Conservation (phyloP, 495 filamentous ascomycete species). For the Sordaria brevicollis region DNA sequence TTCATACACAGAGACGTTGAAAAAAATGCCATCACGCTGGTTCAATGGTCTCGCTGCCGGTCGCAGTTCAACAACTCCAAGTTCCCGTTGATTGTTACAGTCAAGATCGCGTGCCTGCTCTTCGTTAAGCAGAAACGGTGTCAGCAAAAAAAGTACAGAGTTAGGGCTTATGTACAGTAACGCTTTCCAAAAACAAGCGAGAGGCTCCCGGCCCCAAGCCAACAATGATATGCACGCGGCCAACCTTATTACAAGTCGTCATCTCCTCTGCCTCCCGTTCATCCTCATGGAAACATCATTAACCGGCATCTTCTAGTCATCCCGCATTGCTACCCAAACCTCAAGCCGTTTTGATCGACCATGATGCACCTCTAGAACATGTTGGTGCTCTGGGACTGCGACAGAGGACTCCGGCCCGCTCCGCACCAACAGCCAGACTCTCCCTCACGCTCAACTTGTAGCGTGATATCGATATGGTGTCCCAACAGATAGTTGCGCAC, state of each 20-base stretch:
- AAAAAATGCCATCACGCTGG: neutral
- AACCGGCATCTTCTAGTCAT: neutral
- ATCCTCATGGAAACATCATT: neutral
- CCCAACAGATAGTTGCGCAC: constrained; percentile 48
- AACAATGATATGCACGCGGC: neutral
- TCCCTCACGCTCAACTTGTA: constrained; percentile 67
- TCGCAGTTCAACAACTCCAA: neutral
- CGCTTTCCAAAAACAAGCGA: neutral
- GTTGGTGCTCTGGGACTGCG: constrained; percentile 12
- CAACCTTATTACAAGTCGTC: neutral
- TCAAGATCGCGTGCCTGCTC: neutral
- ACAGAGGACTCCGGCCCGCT: constrained; percentile 23
- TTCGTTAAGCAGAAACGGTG: neutral
- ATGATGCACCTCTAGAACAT: constrained; percentile 10
- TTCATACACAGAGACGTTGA: neutral
- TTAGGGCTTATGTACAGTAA: neutral
- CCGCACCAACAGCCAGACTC: constrained; percentile 76
- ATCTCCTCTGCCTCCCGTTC: neutral
- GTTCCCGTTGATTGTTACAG: neutral
- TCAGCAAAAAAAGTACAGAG: neutral
- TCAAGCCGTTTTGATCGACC: neutral
- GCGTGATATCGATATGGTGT: constrained; percentile 58
- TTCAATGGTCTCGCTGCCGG: neutral
- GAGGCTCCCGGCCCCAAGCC: neutral
- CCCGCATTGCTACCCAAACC: neutral